phyloP scores from a whole-genome alignment of 257 asterid genomes.

The Agastache rugosa region DNA sequence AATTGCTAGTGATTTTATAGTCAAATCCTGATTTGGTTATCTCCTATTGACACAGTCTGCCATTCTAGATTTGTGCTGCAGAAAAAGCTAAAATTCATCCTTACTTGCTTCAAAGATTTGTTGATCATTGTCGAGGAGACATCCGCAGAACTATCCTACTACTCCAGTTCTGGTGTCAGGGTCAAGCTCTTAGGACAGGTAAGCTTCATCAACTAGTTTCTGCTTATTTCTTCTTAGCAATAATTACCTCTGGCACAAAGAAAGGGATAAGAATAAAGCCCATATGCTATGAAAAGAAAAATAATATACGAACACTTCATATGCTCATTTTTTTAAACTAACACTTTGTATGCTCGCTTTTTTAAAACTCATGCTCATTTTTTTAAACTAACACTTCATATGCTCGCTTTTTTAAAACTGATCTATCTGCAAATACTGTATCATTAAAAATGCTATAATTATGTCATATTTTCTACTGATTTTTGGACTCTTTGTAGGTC shows the following conservation, averaged over 20 bases:
- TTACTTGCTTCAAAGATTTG: constrained; percentile 69
- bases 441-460: neutral
- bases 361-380: too few relatives aligned
- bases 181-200: constrained; percentile 64
- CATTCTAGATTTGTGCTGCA: constrained; percentile 73
- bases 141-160: constrained; percentile 83
- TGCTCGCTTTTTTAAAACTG: neutral
- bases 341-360: too few relatives aligned
- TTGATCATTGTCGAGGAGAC: constrained; percentile 73
- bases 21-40: constrained; percentile 7
- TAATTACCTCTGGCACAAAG: constrained; percentile 13
- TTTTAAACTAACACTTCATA: neutral
- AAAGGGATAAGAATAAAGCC: constrained; percentile 10
- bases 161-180: constrained; percentile 97
- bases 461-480: constrained; percentile 6
- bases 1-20: constrained; percentile 28
- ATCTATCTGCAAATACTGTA: neutral
- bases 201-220: constrained; percentile 34
- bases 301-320: neutral
- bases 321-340: neutral
- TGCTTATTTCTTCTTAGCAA: constrained; percentile 38
- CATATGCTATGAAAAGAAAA: neutral
- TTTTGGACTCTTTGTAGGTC: neutral
- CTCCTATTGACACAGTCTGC: constrained; percentile 35
- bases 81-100: constrained; percentile 68